Base-by-base conservation (phyloP, 83 land plant species). In the Diphasiastrum complanatum region DNA sequence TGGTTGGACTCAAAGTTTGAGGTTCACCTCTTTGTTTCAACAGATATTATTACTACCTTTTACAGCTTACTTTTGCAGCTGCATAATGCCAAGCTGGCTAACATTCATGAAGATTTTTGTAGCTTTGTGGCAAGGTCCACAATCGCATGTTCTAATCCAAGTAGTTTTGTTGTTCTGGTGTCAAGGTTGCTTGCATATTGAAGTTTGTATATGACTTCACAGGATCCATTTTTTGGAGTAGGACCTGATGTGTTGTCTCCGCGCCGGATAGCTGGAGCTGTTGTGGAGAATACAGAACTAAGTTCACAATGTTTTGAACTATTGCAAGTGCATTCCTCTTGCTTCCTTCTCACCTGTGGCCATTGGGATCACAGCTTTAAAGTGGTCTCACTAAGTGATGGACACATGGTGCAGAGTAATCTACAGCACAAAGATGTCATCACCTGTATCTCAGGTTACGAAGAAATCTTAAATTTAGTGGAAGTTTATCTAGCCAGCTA, bases 361-460 rank as follows among this genome's bases (percentile, higher is more conserved):
- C 83, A 82, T 60, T 95, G 99, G 99, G 97, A 90, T 36, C 82
- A 95, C 70, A 95, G 99, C 55, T 95, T 95, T 60, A 89, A 83
- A 50, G 75, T 89, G 11, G 79, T 89, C 45, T 84, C 93, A 16
- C 45, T 90, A 23, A 75, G 43, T 75, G 93, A 90, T 68, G 99
- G 99, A 27, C 84, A 77, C 34, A 70, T 80, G 50, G 82, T 84
- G 26, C 97, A 90, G 63, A 90, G 80, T 57, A 82, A 84, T n/a
- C 58, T 89, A 49, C 89, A 85, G 28, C 99, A 95, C 68, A 95
- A 81, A 65, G 99, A 95, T 70, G 78, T 95, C 18, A 93, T 95
- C 33, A 95, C 86, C 54, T 89, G 93, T 72, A 71, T 86, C 48
- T 82, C 99, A 80, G 99, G 99, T 92, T 72, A 33, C 24, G 55